A percentile compares a stretch with the other conserved stretches of the same genome.
Evolutionary conservation across 805 yeast genomes (phyloP).

Genomic region (Barnettozyma botsteinii): DNA sequence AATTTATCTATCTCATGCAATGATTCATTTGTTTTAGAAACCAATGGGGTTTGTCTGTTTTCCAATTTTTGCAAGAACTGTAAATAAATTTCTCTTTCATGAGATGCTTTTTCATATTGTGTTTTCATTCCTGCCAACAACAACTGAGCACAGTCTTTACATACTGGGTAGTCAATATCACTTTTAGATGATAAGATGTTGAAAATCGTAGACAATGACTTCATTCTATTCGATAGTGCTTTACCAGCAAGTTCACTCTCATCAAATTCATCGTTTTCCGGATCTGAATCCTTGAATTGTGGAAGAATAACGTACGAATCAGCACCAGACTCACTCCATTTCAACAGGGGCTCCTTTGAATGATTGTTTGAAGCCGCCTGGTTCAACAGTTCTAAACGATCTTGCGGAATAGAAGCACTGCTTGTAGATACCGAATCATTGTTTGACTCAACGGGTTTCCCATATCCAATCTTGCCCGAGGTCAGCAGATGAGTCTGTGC

Average conservation of each 20-base stretch:
- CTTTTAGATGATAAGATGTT: conserved; percentile 65
- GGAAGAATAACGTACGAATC: conserved; percentile 26
- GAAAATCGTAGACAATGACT: conserved; percentile 58
- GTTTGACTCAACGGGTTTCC: conserved; percentile 9
- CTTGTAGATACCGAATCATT: conserved; percentile 21
- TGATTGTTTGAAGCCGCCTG: conserved; percentile 5
- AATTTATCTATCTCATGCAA: conserved; percentile 19
- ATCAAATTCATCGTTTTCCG: conserved; percentile 14
- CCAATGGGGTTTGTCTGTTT: conserved; percentile 43
- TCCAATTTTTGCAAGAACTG: conserved; percentile 67
- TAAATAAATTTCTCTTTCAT: conserved; percentile 74
- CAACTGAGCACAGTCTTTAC: conserved; percentile 74
- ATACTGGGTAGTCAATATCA: conserved; percentile 81
- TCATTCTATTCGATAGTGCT: conserved; percentile 43
- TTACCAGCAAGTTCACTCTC: conserved; percentile 28
- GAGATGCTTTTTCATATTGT: conserved; percentile 65
- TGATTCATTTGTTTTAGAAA: conserved; percentile 20
- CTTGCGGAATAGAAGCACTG: conserved; percentile 12
- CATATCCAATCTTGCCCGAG: conserved; percentile 27
- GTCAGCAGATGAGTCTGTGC: conserved; percentile 53
- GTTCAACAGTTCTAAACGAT: conserved; percentile 13
- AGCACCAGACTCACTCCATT: conserved; percentile 12
- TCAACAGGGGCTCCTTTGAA: conserved; percentile 7
- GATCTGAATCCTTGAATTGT: conserved; percentile 17
- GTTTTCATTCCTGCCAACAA: conserved; percentile 58